Evolutionary conservation across 2,329 filamentous ascomycete species (phyloP).

Genomic region (Diplodia mutila): DNA sequence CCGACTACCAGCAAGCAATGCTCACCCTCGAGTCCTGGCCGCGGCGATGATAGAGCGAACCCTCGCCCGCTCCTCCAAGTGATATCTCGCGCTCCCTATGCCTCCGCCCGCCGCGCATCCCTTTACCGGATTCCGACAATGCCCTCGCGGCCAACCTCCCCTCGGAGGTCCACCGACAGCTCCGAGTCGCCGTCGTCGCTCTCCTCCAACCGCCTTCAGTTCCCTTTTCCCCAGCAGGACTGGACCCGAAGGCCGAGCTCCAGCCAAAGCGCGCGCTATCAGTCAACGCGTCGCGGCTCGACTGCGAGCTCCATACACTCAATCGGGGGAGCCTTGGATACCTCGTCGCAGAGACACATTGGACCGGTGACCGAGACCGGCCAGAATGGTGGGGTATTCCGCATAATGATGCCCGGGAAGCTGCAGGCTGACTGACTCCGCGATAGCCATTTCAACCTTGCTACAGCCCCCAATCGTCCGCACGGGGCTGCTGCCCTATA

Average conservation of each 20-base stretch:
- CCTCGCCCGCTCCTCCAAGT: slow-evolving; percentile 5
- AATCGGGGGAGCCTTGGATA: slow-evolving; percentile 81
- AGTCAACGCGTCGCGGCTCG: slow-evolving; percentile 70
- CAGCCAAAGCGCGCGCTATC: slow-evolving; percentile 47
- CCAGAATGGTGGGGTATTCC: slow-evolving; percentile 69
- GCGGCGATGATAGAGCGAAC: slow-evolving; percentile 22
- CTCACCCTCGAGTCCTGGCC: not conserved
- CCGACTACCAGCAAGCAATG: slow-evolving; percentile 16
- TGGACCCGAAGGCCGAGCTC: slow-evolving; percentile 51
- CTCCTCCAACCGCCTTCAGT: slow-evolving; percentile 47
- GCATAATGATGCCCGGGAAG: not conserved
- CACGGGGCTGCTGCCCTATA: slow-evolving; percentile 82
- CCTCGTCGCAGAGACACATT: slow-evolving; percentile 61
- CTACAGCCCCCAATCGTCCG: slow-evolving; percentile 87
- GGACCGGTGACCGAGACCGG: slow-evolving; percentile 71
- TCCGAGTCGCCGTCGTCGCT: slow-evolving; percentile 50
- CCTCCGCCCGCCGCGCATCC: slow-evolving; percentile 27
- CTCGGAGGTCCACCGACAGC: slow-evolving; percentile 54
- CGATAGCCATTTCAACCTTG: slow-evolving; percentile 84
- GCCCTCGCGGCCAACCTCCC: slow-evolving; percentile 49
- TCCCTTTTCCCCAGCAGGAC: slow-evolving; percentile 64
- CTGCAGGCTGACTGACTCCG: slow-evolving; percentile 24
- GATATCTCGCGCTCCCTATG: slow-evolving; percentile 28
- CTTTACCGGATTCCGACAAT: slow-evolving; percentile 33
- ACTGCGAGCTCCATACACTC: slow-evolving; percentile 87